Evolutionary conservation across 83 land plant species (phyloP), one percentile per base, ranked within the genome.

Genomic region (Picea abies): DNA sequence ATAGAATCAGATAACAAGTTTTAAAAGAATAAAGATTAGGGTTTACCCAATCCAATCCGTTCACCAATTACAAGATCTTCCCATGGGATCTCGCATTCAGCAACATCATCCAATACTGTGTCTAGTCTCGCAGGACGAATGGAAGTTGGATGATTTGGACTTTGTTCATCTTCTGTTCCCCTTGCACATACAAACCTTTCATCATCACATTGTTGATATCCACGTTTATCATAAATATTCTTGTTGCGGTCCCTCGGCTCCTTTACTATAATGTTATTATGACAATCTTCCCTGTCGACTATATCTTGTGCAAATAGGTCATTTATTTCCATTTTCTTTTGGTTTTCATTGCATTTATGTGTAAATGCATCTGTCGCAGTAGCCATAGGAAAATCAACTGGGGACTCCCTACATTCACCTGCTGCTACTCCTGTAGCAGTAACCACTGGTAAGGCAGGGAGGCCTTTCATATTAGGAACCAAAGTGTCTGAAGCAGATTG

Each of bases 61-160:
- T 93, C 98, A 76, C 96, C 96, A 86, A 96, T 82, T n/a, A 87
- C 89, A 72, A 96, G 89, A 63, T 96, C 92, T 82, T 93, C 98
- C 96, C 96, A 96, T 67, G 87, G 93, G 47, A 96, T 92, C 84
- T 96, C 96, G 83, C 88, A 88, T 82, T 92, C 95, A 58, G 94
- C 90, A 15, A 94, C 96, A 84, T 96, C 94, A 69, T 95, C 97
- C 19, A 93, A 78, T 70, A 93, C 80, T 58, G 91, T 89, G 67
- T 90, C 97, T 80, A 80, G 77, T 80, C 82, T 85, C 22, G 61
- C 81, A 64, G 81, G 37, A 37, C 77, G 76, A 12, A 84, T 8
- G 35, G 63, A 77, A 70, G 65, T 39, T 60, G 81, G 62, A 35
- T 82, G 83, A 81, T 79, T 63, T 69, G 83, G 60, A 75, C 15